Conservation (phyloP, 1,139 yeast species). For the Geotrichum siamense region DNA sequence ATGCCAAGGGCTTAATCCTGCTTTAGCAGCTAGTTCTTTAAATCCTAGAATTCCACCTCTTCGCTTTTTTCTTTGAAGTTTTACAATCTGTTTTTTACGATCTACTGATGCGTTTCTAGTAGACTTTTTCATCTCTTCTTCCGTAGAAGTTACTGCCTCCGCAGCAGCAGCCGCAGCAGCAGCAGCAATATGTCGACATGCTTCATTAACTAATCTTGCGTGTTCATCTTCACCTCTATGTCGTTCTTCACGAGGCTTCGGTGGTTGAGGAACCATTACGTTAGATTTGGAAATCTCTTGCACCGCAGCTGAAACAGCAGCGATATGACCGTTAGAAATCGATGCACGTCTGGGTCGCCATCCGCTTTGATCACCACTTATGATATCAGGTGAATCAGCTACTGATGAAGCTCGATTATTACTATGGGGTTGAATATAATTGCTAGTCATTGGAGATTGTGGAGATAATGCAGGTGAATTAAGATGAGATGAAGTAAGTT, state of each 20-base stretch:
- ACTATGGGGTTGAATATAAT: constrained; percentile 19
- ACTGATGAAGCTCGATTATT: constrained; percentile 24
- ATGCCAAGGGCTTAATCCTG: constrained; percentile 88
- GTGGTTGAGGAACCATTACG: constrained; percentile 3
- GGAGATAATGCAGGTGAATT: constrained; percentile 12
- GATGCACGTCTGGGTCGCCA: constrained; percentile 30
- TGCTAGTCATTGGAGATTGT: constrained; percentile 24
- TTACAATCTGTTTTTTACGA: constrained; percentile 19
- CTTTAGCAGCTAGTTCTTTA: constrained; percentile 79
- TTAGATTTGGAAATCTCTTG: constrained; percentile 19
- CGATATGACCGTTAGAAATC: constrained; percentile 30
- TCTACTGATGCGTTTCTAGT: constrained; percentile 19
- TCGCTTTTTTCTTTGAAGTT: constrained; percentile 46
- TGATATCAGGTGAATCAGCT: constrained; percentile 17
- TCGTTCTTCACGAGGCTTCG: constrained; percentile 14
- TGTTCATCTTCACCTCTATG: constrained; percentile 42
- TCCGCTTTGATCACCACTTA: constrained; percentile 18
- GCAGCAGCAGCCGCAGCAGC: constrained; percentile 64
- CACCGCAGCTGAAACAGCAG: constrained; percentile 26
- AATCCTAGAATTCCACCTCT: constrained; percentile 87
- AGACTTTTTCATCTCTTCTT: constrained; percentile 16
- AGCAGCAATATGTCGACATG: constrained; percentile 75
- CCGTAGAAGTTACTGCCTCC: constrained; percentile 29
- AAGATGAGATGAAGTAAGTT: constrained; percentile 12
- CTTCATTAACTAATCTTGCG: constrained; percentile 63